A percentile compares a stretch with the other conserved stretches of the same genome.
phyloP scores from a whole-genome alignment of 2,329 filamentous ascomycete species.

The Fusarium succisae region DNA sequence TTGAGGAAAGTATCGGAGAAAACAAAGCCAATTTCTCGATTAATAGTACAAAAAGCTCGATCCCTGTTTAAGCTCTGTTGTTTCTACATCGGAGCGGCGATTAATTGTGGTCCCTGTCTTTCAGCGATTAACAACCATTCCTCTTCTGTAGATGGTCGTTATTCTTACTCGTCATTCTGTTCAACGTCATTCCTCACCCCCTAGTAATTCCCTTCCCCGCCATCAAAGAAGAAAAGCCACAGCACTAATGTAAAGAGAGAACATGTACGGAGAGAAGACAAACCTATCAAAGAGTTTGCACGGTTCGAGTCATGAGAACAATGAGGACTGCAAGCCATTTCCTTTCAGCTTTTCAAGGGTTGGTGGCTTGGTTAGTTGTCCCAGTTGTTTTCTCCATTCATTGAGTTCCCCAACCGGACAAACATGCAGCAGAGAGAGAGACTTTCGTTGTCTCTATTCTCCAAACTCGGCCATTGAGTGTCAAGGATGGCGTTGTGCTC shows the following conservation, averaged over 20 bases:
- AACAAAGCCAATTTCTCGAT: background rate
- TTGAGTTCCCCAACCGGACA: background rate
- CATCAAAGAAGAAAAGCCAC: background rate
- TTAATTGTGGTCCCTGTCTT: constrained; percentile 9
- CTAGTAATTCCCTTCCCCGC: constrained; percentile 1
- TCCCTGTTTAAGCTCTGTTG: constrained; percentile 7
- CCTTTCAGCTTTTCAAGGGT: background rate
- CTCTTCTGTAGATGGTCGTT: background rate
- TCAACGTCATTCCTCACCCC: constrained; percentile 24
- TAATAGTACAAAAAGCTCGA: constrained; percentile 12
- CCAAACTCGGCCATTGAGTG: background rate
- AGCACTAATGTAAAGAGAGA: background rate
- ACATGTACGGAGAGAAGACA: background rate
- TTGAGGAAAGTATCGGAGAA: background rate
- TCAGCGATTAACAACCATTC: constrained; percentile 9
- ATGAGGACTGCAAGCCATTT: background rate
- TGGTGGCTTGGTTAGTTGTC: background rate
- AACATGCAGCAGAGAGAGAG: background rate
- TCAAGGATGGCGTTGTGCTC: constrained; percentile 5
- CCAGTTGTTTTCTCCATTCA: constrained; percentile 16
- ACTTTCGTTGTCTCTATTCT: constrained; percentile 1
- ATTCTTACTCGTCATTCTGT: constrained; percentile 19
- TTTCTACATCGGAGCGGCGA: constrained; percentile 16
- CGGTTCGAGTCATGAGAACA: constrained; percentile 17
- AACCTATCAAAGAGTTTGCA: background rate